A percentile compares a stretch with the other conserved stretches of the same genome.
These are phyloP conservation scores for Monilinia laxa DNA, from an alignment of 2,329 filamentous ascomycete species.

Conservation along the genomic window DNA sequence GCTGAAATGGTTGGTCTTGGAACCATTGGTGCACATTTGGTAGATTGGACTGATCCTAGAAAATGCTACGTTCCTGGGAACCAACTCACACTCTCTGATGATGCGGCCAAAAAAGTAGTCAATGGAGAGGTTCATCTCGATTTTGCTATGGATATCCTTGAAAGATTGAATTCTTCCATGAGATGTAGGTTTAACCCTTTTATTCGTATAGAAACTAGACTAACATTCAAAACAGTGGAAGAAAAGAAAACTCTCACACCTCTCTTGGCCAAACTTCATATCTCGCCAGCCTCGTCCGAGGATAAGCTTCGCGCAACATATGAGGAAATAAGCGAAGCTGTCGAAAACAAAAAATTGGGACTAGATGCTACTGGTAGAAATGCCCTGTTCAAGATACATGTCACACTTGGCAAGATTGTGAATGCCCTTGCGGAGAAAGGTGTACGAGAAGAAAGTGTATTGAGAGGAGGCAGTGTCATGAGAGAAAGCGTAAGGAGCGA, in stretches of 20 bases:
- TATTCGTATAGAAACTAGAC: neutral
- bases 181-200: slow-evolving; percentile 56
- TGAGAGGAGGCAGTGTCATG: slow-evolving; percentile 15
- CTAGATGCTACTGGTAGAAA: slow-evolving; percentile 63
- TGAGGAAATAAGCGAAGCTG: slow-evolving; percentile 58
- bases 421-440: slow-evolving; percentile 51
- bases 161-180: slow-evolving; percentile 65
- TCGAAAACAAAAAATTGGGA: slow-evolving; percentile 57
- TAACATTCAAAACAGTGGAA: slow-evolving; percentile 56
- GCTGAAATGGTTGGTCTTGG: slow-evolving; percentile 77
- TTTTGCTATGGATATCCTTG: slow-evolving; percentile 74
- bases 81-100: slow-evolving; percentile 46
- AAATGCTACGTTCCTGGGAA: slow-evolving; percentile 61
- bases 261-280: slow-evolving; percentile 78
- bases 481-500: slow-evolving; percentile 15
- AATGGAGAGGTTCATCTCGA: slow-evolving; percentile 79
- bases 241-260: slow-evolving; percentile 80
- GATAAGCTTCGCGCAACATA: slow-evolving; percentile 59
- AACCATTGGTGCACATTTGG: slow-evolving; percentile 76
- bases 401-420: slow-evolving; percentile 66
- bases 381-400: slow-evolving; percentile 66
- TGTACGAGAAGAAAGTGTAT: slow-evolving; percentile 28
- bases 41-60: slow-evolving; percentile 93
- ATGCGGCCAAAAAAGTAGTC: slow-evolving; percentile 61
- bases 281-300: slow-evolving; percentile 65